Percentiles rank a stretch among this genome's conserved stretches.
Evolutionary conservation across 2,329 filamentous ascomycete genomes (phyloP).

Genomic region (Neurospora crassa): DNA sequence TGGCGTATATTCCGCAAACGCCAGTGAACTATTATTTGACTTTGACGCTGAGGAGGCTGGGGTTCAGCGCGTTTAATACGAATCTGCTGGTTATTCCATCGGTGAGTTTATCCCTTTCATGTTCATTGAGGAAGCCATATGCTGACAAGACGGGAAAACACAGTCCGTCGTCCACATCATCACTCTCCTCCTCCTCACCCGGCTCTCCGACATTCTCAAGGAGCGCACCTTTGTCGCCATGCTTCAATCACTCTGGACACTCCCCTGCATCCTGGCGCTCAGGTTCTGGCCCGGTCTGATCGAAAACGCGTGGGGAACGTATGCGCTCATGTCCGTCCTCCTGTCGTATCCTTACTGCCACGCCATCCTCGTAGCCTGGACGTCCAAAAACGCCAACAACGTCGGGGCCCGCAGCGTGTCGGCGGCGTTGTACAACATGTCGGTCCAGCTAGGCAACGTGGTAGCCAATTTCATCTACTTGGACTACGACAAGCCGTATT

Average conservation of each 20-base stretch:
- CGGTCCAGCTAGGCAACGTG: slow-evolving; percentile 27
- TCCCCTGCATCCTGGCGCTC: slow-evolving; percentile 44
- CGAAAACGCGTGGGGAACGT: slow-evolving; percentile 39
- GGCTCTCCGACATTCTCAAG: slow-evolving; percentile 40
- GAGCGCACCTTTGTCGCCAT: slow-evolving; percentile 37
- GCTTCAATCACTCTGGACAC: slow-evolving; percentile 40
- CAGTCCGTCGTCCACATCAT: slow-evolving; percentile 38
- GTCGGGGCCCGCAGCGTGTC: slow-evolving; percentile 51
- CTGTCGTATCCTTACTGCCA: slow-evolving; percentile 48
- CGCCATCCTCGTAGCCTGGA: slow-evolving; percentile 50
- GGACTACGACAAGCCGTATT: slow-evolving; percentile 43
- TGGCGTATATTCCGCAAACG: slow-evolving; percentile 37
- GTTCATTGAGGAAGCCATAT: background rate
- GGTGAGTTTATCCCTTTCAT: slow-evolving; percentile 24
- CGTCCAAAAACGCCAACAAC: slow-evolving; percentile 47
- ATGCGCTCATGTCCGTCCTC: slow-evolving; percentile 37
- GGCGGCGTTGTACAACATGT: slow-evolving; percentile 47
- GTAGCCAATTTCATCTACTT: slow-evolving; percentile 37
- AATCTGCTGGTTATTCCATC: slow-evolving; percentile 48
- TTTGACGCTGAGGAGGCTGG: slow-evolving; percentile 38
- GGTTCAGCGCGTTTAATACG: slow-evolving; percentile 43
- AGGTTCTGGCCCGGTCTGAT: slow-evolving; percentile 33
- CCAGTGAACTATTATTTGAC: slow-evolving; percentile 42
- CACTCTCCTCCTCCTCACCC: slow-evolving; percentile 40
- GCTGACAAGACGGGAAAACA: background rate